Conservation (phyloP, 345 rosid species). For the Excoecaria agallocha region DNA sequence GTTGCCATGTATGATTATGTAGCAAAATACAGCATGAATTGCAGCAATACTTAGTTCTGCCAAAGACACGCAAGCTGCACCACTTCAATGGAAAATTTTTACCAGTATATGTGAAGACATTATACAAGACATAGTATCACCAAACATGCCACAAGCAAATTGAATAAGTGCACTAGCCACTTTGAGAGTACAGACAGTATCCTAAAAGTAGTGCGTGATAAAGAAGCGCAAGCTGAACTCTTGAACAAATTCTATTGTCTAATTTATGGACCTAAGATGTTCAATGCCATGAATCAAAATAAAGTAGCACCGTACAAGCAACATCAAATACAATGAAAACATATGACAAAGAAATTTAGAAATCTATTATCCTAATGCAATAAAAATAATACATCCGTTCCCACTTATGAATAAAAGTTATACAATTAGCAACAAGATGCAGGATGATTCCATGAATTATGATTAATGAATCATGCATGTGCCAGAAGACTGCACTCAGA, state of each 20-base stretch:
- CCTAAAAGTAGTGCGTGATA: not conserved
- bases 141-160: not conserved
- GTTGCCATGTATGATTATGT: not conserved
- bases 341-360: not conserved
- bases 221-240: not conserved
- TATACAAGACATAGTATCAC: not conserved
- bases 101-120: not conserved
- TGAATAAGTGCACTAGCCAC: not conserved
- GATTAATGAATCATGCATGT: not conserved
- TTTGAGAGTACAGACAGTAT: not conserved
- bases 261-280: not conserved
- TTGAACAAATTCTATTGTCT: not conserved
- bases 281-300: not conserved
- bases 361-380: not conserved
- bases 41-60: not conserved
- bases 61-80: not conserved
- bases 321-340: not conserved
- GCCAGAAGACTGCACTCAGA: not conserved
- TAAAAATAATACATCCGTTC: not conserved
- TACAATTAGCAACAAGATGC: not conserved
- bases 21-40: not conserved
- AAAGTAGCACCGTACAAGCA: not conserved
- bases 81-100: not conserved
- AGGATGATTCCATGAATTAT: not conserved
- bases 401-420: not conserved